Base-by-base conservation (phyloP, 768 basidiomycete genomes). In the Suillus weaverae region DNA sequence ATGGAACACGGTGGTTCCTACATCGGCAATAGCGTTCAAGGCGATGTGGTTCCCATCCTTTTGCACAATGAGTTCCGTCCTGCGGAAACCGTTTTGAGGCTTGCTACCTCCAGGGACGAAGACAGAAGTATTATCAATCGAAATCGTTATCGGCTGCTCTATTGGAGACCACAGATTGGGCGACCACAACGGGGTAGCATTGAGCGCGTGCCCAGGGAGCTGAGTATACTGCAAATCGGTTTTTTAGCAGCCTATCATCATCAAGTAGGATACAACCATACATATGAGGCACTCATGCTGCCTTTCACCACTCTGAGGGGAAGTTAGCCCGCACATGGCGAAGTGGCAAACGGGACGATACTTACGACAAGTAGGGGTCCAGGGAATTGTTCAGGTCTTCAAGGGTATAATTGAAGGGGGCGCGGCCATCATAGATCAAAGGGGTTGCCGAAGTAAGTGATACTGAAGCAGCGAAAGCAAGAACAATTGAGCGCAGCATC, bases 11-110 rank as follows among this genome's bases (percentile, higher is more conserved):
- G 80, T 81, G 10, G 76, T 78, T 38, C 80, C 81, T 8, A 70
- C 73, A 66, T 86, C 83, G 66, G 84, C 77, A 22, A 76, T 67
- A 2, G 73, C 69, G 62, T 80, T 73, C 53, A 86, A 71, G 48
- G 72, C 75, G 10, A 77, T 69, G 30, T 78, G 73, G 67, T 78
- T 78, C 35, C 75, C 73, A 56, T 81, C 72, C 43, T 73, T 77
- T 65, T 83, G 80, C 0, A 86, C 84, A 62, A 88, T 85, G 64
- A 89, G 70, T 64, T 89, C 87, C 0, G 86, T 85, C 36, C 85
- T 80, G 18, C 85, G 80, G 76, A 87, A 88, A 8, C 86, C 86
- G 50, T 72, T 75, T 70, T 88, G 86, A 53, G 62, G 65, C 4
- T 71, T 66, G 0, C 74, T 76, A 18, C 81, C 75, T 4, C 86